Percentiles rank a stretch among this genome's conserved stretches.
These are phyloP conservation scores for Azolla pinnata DNA, from an alignment of 75 land plant genomes.

Conservation along the genomic window DNA sequence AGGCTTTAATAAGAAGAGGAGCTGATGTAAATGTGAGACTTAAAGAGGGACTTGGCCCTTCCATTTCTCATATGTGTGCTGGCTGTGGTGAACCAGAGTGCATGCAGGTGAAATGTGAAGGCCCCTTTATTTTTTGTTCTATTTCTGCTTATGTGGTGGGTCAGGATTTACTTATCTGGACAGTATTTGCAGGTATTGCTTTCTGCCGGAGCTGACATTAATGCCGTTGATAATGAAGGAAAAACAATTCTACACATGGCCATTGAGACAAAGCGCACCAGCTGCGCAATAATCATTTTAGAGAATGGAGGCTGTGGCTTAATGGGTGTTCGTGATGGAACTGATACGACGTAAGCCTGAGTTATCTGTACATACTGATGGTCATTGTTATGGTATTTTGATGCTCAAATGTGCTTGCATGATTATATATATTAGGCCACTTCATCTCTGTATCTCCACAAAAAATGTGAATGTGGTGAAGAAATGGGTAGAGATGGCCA, in stretches of 20 bases:
- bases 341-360: slow-evolving; percentile 58
- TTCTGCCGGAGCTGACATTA: slow-evolving; percentile 81
- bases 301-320: slow-evolving; percentile 88
- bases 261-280: slow-evolving; percentile 58
- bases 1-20: slow-evolving; percentile 47
- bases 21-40: slow-evolving; percentile 66
- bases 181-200: slow-evolving; percentile 51
- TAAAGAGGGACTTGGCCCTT: slow-evolving; percentile 75
- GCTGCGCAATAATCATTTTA: slow-evolving; percentile 75
- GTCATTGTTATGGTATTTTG: too few relatives aligned
- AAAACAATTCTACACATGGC: slow-evolving; percentile 89
- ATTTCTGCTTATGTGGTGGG: neutral
- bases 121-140: neutral
- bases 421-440: slow-evolving; percentile 71
- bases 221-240: slow-evolving; percentile 83
- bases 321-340: slow-evolving; percentile 57
- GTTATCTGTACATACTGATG: too few relatives aligned
- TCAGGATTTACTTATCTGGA: neutral
- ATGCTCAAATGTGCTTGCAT: too few relatives aligned
- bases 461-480: slow-evolving; percentile 75
- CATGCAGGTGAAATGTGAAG: slow-evolving; percentile 52
- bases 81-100: slow-evolving; percentile 94
- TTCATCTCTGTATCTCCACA: slow-evolving; percentile 71
- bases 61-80: slow-evolving; percentile 92
- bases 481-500: slow-evolving; percentile 80